Percentiles rank a stretch among this genome's conserved stretches.
These are phyloP conservation scores for Tetracladium maxilliforme DNA, from an alignment of 2,329 filamentous ascomycete species.

Conservation along the genomic window DNA sequence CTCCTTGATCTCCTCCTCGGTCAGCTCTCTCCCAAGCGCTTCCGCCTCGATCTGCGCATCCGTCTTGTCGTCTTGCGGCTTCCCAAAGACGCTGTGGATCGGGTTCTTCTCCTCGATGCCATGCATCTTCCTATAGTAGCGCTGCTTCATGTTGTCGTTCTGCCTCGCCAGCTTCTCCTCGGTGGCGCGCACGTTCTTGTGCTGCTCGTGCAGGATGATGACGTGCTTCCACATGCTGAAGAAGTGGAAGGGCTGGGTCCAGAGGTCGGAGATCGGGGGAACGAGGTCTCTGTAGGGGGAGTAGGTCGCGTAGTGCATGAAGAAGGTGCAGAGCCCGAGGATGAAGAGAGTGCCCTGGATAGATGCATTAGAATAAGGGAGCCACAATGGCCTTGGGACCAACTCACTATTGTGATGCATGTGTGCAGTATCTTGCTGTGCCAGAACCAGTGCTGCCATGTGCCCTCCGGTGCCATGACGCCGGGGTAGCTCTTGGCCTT, in stretches of 20 bases:
- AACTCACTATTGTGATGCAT: constrained; percentile 65
- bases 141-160: constrained; percentile 79
- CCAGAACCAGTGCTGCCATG: constrained; percentile 74
- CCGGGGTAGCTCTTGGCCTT: constrained; percentile 66
- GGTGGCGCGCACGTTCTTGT: constrained; percentile 50
- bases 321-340: constrained; percentile 59
- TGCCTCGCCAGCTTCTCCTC: constrained; percentile 60
- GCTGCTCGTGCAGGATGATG: constrained; percentile 60
- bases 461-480: constrained; percentile 73
- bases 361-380: neutral
- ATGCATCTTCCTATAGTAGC: constrained; percentile 74
- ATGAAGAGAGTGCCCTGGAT: constrained; percentile 16
- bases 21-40: too few relatives aligned
- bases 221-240: constrained; percentile 53
- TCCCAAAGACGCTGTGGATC: too few relatives aligned
- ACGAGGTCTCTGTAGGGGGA: constrained; percentile 72
- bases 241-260: constrained; percentile 55
- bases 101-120: constrained; percentile 51
- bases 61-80: too few relatives aligned
- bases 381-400: neutral
- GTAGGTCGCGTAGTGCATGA: constrained; percentile 62
- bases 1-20: constrained; percentile 22
- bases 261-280: constrained; percentile 53
- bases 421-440: constrained; percentile 64
- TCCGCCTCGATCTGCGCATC: constrained; percentile 19